phyloP scores from a whole-genome alignment of 2,329 filamentous ascomycete genomes.

The Thielaviopsis musarum region DNA sequence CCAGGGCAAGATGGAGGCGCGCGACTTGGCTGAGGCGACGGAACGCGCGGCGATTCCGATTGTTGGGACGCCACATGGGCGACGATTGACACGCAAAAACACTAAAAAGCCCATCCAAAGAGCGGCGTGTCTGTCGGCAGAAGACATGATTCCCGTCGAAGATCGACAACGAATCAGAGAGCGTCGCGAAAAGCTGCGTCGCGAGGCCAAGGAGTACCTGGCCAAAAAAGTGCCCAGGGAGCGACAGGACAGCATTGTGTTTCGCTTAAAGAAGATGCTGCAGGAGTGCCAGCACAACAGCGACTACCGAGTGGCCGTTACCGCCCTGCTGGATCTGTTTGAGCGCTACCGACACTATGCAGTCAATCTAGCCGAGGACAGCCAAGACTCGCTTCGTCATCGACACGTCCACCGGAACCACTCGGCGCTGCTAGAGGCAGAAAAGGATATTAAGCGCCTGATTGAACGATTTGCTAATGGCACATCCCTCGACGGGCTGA shows the following conservation, averaged over 20 bases:
- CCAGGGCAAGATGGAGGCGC: conserved; percentile 43
- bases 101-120: conserved; percentile 23
- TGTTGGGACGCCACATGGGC: conserved; percentile 12
- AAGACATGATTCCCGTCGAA: conserved; percentile 25
- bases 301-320: conserved; percentile 84
- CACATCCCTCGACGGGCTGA: conserved; percentile 75
- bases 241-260: conserved; percentile 81
- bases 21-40: conserved; percentile 42
- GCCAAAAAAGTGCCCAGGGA: conserved; percentile 79
- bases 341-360: conserved; percentile 72
- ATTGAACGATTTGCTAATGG: conserved; percentile 93
- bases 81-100: neutral
- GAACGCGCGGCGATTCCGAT: conserved; percentile 24
- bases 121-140: conserved; percentile 29
- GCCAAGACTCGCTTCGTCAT: conserved; percentile 53
- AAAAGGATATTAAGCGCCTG: conserved; percentile 67
- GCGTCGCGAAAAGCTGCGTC: conserved; percentile 27
- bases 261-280: conserved; percentile 91
- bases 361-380: conserved; percentile 45
- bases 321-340: conserved; percentile 67
- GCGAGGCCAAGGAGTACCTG: conserved; percentile 54
- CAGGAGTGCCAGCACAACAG: conserved; percentile 90
- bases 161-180: conserved; percentile 19
- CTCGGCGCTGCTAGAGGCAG: conserved; percentile 49
- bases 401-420: conserved; percentile 28